Evolutionary conservation across 1,284 basidiomycete species (phyloP).

Genomic region (Ceratobasidium sp.): DNA sequence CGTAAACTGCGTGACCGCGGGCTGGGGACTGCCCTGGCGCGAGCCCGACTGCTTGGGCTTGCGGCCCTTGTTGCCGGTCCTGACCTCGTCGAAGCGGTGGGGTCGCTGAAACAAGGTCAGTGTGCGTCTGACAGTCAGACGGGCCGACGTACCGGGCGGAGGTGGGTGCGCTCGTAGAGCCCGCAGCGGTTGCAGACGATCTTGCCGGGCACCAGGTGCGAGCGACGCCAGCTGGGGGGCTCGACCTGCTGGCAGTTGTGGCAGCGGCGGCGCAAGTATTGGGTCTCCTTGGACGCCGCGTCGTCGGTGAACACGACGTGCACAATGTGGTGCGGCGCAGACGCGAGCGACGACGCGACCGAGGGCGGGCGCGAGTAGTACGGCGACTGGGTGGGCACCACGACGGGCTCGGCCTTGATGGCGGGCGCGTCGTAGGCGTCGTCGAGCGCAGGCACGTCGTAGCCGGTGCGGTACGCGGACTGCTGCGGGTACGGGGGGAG

Average conservation of each 20-base stretch:
- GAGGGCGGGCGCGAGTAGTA: constrained; percentile 45
- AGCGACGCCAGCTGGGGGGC: constrained; percentile 85
- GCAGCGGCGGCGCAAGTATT: constrained; percentile 84
- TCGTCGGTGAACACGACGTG: constrained; percentile 88
- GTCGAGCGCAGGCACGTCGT: constrained; percentile 17
- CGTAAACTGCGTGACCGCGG: constrained; percentile 39
- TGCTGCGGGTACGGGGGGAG: constrained; percentile 40
- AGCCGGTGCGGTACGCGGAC: not conserved
- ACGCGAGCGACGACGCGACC: constrained; percentile 36
- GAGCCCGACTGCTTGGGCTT: constrained; percentile 61
- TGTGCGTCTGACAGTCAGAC: not conserved
- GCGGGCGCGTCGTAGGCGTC: constrained; percentile 15
- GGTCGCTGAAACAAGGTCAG: constrained; percentile 62
- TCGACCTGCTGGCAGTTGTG: constrained; percentile 91
- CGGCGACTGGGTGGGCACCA: constrained; percentile 41
- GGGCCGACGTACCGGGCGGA: constrained; percentile 64
- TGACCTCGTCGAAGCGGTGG: constrained; percentile 83
- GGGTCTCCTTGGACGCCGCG: constrained; percentile 86
- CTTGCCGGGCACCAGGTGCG: constrained; percentile 86
- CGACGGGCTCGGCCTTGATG: constrained; percentile 40
- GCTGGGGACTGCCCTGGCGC: constrained; percentile 34
- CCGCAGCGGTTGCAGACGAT: constrained; percentile 91
- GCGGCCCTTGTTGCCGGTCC: constrained; percentile 81
- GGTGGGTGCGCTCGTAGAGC: constrained; percentile 85
- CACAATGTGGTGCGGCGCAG: constrained; percentile 63